Percentiles rank a stretch among this genome's conserved stretches.
phyloP scores from a whole-genome alignment of 1,284 basidiomycete genomes.

The Rhodotorula sp. region DNA sequence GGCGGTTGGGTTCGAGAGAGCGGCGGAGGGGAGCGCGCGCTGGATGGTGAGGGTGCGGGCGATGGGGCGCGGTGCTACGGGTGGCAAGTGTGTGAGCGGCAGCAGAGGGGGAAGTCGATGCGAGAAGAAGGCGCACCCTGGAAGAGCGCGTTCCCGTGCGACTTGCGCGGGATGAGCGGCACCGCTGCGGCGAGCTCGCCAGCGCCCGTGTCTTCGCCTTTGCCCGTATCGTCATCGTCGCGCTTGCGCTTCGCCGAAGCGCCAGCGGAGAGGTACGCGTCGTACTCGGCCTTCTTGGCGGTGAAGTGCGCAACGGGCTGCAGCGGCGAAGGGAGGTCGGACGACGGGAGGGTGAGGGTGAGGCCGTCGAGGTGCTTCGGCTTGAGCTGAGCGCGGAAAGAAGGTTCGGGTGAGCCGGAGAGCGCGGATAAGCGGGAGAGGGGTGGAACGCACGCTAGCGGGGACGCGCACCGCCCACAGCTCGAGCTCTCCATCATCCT shows the following conservation, averaged over 20 bases:
- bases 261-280: constrained; percentile 18
- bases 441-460: constrained; percentile 19
- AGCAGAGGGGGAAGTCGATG: background rate
- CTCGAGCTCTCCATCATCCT: constrained; percentile 28
- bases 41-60: constrained; percentile 27
- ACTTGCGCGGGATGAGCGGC: constrained; percentile 33
- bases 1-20: constrained; percentile 19
- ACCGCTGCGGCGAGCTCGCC: constrained; percentile 29
- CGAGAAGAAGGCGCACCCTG: constrained; percentile 14
- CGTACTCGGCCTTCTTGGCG: constrained; percentile 31
- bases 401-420: background rate
- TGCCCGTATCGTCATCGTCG: background rate
- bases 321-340: background rate
- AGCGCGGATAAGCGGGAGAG: too few relatives aligned
- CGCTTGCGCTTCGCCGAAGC: constrained; percentile 8
- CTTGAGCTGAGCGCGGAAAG: constrained; percentile 25
- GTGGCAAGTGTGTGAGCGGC: background rate
- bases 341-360: constrained; percentile 10
- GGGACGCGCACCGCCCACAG: constrained; percentile 39
- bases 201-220: background rate
- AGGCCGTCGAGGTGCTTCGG: constrained; percentile 32
- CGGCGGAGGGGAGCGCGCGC: constrained; percentile 20
- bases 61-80: constrained; percentile 36
- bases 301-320: constrained; percentile 27
- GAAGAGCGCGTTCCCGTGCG: constrained; percentile 31